These are phyloP conservation scores for Lodderomyces beijingensis DNA, from an alignment of 1,139 yeast species.

Conservation along the genomic window DNA sequence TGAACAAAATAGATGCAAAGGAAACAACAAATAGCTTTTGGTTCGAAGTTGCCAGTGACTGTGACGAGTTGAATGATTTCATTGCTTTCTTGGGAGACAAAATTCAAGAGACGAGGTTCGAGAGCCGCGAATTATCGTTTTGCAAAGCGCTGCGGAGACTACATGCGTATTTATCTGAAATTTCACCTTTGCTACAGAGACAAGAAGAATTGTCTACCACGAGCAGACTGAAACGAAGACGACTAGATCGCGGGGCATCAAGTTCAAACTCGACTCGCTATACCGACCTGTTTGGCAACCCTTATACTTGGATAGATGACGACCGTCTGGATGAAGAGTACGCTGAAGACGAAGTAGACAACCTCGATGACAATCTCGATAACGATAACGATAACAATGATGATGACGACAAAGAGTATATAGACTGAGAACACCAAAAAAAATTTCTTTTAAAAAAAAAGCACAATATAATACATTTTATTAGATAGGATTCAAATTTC, in stretches of 20 bases:
- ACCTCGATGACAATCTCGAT: slow-evolving; percentile 13
- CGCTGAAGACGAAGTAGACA: slow-evolving; percentile 14
- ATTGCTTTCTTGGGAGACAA: slow-evolving; percentile 21
- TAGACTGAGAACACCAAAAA: background rate
- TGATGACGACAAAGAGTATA: slow-evolving; percentile 1
- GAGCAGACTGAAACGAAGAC: slow-evolving; percentile 15
- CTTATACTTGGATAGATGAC: slow-evolving; percentile 11
- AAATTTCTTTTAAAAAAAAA: background rate
- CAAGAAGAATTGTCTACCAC: slow-evolving; percentile 17
- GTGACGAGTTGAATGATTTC: slow-evolving; percentile 29
- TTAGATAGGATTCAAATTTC: background rate
- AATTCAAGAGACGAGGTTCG: slow-evolving; percentile 11
- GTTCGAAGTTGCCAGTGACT: slow-evolving; percentile 43
- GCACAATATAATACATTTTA: background rate
- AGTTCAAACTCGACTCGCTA: too few species aligned
- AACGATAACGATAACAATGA: background rate
- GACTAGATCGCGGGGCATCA: too few species aligned
- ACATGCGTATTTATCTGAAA: slow-evolving; percentile 21
- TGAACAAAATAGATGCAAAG: slow-evolving; percentile 18
- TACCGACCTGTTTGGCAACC: slow-evolving; percentile 8
- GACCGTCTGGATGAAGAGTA: slow-evolving; percentile 5
- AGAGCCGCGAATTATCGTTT: slow-evolving; percentile 8
- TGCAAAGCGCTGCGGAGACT: slow-evolving; percentile 26
- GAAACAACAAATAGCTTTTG: slow-evolving; percentile 16
- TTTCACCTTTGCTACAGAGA: slow-evolving; percentile 20